A percentile compares a stretch with the other conserved stretches of the same genome.
Evolutionary conservation across 2,329 filamentous ascomycete genomes (phyloP).

Genomic region (Fusarium udum): DNA sequence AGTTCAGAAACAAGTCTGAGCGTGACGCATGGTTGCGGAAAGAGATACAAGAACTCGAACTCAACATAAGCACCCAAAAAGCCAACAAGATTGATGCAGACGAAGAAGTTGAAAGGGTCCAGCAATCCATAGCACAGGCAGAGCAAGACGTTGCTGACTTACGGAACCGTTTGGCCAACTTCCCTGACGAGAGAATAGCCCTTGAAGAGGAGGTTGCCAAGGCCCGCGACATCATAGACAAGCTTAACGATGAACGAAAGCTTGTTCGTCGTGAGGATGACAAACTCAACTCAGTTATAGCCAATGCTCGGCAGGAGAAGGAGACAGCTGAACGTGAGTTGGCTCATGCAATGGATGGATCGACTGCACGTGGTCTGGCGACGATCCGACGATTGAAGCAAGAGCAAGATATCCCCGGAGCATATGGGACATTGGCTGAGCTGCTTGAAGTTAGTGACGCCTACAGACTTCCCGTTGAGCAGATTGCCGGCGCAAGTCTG

Average conservation of each 20-base stretch:
- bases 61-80: conserved; percentile 80
- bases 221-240: conserved; percentile 81
- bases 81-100: conserved; percentile 84
- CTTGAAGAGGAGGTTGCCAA: conserved; percentile 78
- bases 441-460: conserved; percentile 86
- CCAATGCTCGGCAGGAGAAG: conserved; percentile 79
- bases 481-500: conserved; percentile 88
- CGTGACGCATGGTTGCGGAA: conserved; percentile 83
- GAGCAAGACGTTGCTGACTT: conserved; percentile 78
- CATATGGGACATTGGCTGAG: conserved; percentile 92
- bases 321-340: conserved; percentile 81
- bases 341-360: conserved; percentile 87
- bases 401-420: conserved; percentile 81
- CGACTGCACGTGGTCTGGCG: conserved; percentile 86
- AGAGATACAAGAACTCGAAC: conserved; percentile 83
- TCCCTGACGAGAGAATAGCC: conserved; percentile 76
- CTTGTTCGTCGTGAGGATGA: conserved; percentile 89
- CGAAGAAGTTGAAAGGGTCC: conserved; percentile 80
- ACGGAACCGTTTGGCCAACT: conserved; percentile 78
- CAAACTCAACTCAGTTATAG: conserved; percentile 80
- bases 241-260: conserved; percentile 86
- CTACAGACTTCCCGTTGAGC: conserved; percentile 90
- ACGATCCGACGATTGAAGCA: conserved; percentile 84
- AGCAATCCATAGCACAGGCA: conserved; percentile 74
- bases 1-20: conserved; percentile 88